These are phyloP conservation scores for Aureobasidium sp. DNA, from an alignment of 2,329 filamentous ascomycete genomes.

Conservation along the genomic window DNA sequence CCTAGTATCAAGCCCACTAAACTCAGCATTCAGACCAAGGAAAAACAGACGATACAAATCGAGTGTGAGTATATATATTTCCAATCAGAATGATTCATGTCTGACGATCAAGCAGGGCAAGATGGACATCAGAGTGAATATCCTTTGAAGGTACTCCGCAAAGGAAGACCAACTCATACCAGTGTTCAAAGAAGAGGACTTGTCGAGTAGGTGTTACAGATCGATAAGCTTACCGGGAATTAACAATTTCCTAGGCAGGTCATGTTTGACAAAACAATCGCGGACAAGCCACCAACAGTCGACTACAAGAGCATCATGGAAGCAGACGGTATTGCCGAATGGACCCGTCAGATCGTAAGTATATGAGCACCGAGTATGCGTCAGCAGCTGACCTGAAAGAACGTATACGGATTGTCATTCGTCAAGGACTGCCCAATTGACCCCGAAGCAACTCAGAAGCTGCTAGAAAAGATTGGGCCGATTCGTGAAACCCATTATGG, in stretches of 20 bases:
- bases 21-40: not conserved
- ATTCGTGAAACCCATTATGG: constrained; percentile 90
- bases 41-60: constrained; percentile 4
- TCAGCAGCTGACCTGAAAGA: constrained; percentile 26
- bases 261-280: constrained; percentile 2
- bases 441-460: constrained; percentile 61
- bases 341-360: constrained; percentile 10
- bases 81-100: not conserved
- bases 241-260: not conserved
- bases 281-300: not conserved
- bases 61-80: constrained; percentile 5
- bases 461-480: constrained; percentile 75
- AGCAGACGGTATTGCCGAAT: constrained; percentile 7
- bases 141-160: constrained; percentile 11
- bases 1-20: not conserved
- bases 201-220: constrained; percentile 7
- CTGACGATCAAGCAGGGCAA: not conserved
- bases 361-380: not conserved
- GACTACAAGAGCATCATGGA: constrained; percentile 9
- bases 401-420: constrained; percentile 69
- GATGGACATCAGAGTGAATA: constrained; percentile 16
- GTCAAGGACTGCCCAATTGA: constrained; percentile 60
- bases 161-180: constrained; percentile 6
- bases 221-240: not conserved
- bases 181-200: constrained; percentile 10